Percentiles rank a stretch among this genome's conserved stretches.
Conservation (phyloP, 768 basidiomycete genomes). For the Xerocomellus amylosporus region DNA sequence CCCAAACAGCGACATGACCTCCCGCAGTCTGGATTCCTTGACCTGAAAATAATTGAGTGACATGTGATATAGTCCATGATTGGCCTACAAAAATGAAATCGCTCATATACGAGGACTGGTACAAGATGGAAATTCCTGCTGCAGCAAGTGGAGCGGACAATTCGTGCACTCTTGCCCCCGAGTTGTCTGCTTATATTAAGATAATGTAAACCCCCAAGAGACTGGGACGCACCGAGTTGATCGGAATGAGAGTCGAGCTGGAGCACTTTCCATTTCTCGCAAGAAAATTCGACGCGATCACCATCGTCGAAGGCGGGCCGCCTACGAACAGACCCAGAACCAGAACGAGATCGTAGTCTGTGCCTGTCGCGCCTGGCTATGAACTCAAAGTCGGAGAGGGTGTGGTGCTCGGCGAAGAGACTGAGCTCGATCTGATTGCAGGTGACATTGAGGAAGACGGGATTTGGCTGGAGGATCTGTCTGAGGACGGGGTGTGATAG, state of each 20-base stretch:
- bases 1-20: slow-evolving; percentile 58
- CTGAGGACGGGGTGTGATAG: slow-evolving; percentile 62
- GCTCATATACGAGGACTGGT: slow-evolving; percentile 79
- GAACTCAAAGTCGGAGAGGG: slow-evolving; percentile 56
- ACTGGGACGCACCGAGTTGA: slow-evolving; percentile 49
- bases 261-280: slow-evolving; percentile 73
- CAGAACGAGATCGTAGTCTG: slow-evolving; percentile 41
- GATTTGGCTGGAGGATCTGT: slow-evolving; percentile 64
- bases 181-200: slow-evolving; percentile 45
- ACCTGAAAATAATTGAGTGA: slow-evolving; percentile 42
- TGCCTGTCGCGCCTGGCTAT: slow-evolving; percentile 58
- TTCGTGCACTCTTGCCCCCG: slow-evolving; percentile 71
- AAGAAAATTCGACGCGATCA: slow-evolving; percentile 60
- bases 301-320: slow-evolving; percentile 34
- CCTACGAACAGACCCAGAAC: slow-evolving; percentile 34
- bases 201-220: background rate
- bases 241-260: slow-evolving; percentile 81
- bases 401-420: slow-evolving; percentile 61
- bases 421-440: slow-evolving; percentile 79
- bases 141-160: slow-evolving; percentile 73
- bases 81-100: slow-evolving; percentile 74
- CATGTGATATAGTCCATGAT: background rate
- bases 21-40: slow-evolving; percentile 59
- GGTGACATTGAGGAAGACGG: slow-evolving; percentile 70
- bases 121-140: slow-evolving; percentile 77